Base-by-base conservation (phyloP, 306 rosid genomes). In the Castanea mollissima region DNA sequence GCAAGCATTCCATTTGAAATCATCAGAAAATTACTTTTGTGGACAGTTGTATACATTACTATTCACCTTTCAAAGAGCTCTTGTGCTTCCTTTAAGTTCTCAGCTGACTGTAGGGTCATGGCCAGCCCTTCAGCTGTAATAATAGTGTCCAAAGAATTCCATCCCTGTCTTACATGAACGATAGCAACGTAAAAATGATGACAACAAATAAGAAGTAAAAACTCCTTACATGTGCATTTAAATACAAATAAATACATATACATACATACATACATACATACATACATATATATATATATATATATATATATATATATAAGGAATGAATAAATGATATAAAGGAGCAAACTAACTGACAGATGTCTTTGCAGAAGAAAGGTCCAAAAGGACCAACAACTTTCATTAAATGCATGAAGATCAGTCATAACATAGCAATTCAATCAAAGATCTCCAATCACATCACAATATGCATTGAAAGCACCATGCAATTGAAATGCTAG, bases 11-110 rank as follows among this genome's bases (percentile, higher is more conserved):
- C 46, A 31, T 58, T 34, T 67, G 73, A 44, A 69, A 64, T 41
- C 54, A 77, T 54, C 82, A 69, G 25, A 49, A 15, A 76, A 51
- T 55, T 58, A 49, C 60, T 69, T 72, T 77, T 20, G 16, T 14
- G 56, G 44, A 35, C 64, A 44, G 38, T 46, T 69, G 63, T 38
- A 38, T 62, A 73, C 65, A n/a, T 35, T 60, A 58, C 58, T 60
- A 78, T 52, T 79, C 63, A 94, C 98, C 92, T 91, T 87, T 92
- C 93, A 81, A 94, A 90, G 87, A 94, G 97, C 77, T 92, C 97
- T 75, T 87, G 84, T 46, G 97, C 87, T 72, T 91, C 97, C 84
- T 87, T 85, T 65, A 89, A 78, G 73, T 74, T 86, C 67, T 89
- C 74, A 54, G 83, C 79, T 19, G 94, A 87, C 76, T 86, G 92